Conservation (phyloP, 768 basidiomycete genomes). For the Suillus placidus region DNA sequence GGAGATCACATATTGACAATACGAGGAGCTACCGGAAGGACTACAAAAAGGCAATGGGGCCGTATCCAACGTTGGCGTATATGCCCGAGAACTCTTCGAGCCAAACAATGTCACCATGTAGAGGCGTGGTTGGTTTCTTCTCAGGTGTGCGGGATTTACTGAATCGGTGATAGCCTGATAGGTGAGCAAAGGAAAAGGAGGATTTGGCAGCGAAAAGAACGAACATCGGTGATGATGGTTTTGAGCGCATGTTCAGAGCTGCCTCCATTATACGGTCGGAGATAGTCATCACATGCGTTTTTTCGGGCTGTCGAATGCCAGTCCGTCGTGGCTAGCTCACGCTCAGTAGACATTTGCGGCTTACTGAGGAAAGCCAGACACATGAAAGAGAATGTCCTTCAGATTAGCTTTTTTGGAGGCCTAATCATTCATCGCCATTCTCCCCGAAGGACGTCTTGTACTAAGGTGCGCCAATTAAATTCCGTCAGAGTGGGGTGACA, state of each 20-base stretch:
- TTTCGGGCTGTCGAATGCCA: slow-evolving; percentile 24
- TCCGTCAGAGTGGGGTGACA: slow-evolving; percentile 29
- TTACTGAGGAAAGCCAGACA: slow-evolving; percentile 42
- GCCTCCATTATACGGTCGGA: slow-evolving; percentile 27
- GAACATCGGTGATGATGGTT: slow-evolving; percentile 11
- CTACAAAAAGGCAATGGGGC: slow-evolving; percentile 40
- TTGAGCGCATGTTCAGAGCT: slow-evolving; percentile 16
- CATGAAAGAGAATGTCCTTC: slow-evolving; percentile 42
- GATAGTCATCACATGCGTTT: slow-evolving; percentile 12
- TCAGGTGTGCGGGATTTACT: not conserved
- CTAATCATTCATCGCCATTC: slow-evolving; percentile 44
- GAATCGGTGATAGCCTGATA: not conserved
- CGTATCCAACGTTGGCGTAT: slow-evolving; percentile 42
- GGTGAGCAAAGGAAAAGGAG: not conserved
- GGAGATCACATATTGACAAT: slow-evolving; percentile 26
- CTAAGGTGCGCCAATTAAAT: slow-evolving; percentile 40
- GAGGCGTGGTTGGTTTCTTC: not conserved
- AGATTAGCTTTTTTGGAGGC: slow-evolving; percentile 39
- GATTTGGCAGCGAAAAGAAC: not conserved
- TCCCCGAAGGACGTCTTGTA: slow-evolving; percentile 40
- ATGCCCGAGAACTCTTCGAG: slow-evolving; percentile 35
- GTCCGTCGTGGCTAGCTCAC: slow-evolving; percentile 35
- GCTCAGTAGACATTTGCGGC: not conserved
- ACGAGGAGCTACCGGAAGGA: slow-evolving; percentile 22
- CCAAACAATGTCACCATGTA: too few species aligned